Evolutionary conservation across 2,329 filamentous ascomycete species (phyloP).

Genomic region (Fusarium palustre): DNA sequence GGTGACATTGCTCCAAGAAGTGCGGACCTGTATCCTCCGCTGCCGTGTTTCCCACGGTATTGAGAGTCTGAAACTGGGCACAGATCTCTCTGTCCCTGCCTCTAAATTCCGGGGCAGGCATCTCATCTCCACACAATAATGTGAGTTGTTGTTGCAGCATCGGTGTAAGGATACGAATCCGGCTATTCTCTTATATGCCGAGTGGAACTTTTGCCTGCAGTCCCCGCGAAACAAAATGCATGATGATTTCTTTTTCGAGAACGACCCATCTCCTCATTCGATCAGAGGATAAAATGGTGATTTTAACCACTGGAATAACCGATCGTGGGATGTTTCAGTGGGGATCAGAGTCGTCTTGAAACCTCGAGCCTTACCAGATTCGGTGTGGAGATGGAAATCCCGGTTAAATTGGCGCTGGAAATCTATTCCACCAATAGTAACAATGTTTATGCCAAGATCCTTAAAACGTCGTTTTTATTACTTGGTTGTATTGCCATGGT

Average conservation of each 20-base stretch:
- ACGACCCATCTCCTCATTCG: not conserved
- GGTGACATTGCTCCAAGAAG: constrained; percentile 9
- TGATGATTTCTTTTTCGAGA: not conserved
- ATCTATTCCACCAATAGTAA: constrained; percentile 14
- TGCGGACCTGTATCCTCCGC: constrained; percentile 26
- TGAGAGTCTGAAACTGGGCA: not conserved
- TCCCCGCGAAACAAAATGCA: constrained; percentile 2
- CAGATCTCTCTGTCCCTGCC: not conserved
- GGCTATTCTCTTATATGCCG: constrained; percentile 6
- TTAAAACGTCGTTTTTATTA: constrained; percentile 8
- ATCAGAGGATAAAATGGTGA: constrained; percentile 4
- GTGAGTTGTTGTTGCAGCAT: not conserved
- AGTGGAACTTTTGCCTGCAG: not conserved
- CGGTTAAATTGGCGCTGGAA: constrained; percentile 2
- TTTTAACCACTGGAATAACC: constrained; percentile 2
- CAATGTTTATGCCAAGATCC: not conserved
- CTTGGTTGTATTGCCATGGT: not conserved
- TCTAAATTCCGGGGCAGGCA: not conserved
- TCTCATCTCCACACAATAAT: not conserved
- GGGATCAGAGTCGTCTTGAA: constrained; percentile 6
- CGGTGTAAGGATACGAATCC: constrained; percentile 1
- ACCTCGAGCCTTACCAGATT: constrained; percentile 17
- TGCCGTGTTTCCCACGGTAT: constrained; percentile 1
- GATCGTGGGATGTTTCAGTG: constrained; percentile 17
- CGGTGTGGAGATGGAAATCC: constrained; percentile 4